phyloP scores from a whole-genome alignment of 495 filamentous ascomycete species.

The Pseudoneurospora amorphoporcata region DNA sequence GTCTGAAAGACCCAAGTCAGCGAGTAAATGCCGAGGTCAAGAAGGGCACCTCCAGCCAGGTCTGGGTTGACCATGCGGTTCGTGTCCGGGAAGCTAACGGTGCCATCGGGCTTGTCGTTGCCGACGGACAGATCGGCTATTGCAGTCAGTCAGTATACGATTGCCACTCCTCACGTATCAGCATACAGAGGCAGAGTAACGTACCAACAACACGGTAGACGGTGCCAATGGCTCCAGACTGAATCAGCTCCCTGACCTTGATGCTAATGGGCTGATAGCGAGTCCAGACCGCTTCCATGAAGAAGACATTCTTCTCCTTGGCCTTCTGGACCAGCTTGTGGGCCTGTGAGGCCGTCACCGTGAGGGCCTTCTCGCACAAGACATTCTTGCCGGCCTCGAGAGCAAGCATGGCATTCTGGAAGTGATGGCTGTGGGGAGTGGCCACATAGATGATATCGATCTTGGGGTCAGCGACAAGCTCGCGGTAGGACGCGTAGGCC shows the following conservation, averaged over 20 bases:
- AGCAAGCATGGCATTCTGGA: conserved; percentile 76
- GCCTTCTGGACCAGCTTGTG: conserved; percentile 66
- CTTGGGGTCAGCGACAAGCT: conserved; percentile 63
- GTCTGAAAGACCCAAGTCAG: conserved; percentile 92
- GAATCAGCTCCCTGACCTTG: conserved; percentile 62
- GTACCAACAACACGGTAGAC: conserved; percentile 61
- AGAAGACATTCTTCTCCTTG: conserved; percentile 68
- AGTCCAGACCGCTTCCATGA: conserved; percentile 98
- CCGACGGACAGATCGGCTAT: conserved; percentile 51
- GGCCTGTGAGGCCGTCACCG: conserved; percentile 75
- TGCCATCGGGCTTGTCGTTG: conserved; percentile 27
- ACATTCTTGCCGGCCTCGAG: conserved; percentile 80
- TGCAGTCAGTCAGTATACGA: not conserved
- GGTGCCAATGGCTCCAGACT: conserved; percentile 59
- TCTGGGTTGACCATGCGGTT: conserved; percentile 82
- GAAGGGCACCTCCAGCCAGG: conserved; percentile 72
- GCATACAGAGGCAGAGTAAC: not conserved
- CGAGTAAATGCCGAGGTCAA: conserved; percentile 87
- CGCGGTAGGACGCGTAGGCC: conserved; percentile 72
- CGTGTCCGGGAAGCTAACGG: conserved; percentile 36
- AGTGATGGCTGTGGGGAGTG: conserved; percentile 93
- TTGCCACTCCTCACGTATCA: not conserved
- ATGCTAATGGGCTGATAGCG: conserved; percentile 77
- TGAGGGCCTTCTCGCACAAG: conserved; percentile 89
- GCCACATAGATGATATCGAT: conserved; percentile 89